These are phyloP conservation scores for Hylodesmum podocarpum DNA, from an alignment of 306 rosid species.

Conservation along the genomic window DNA sequence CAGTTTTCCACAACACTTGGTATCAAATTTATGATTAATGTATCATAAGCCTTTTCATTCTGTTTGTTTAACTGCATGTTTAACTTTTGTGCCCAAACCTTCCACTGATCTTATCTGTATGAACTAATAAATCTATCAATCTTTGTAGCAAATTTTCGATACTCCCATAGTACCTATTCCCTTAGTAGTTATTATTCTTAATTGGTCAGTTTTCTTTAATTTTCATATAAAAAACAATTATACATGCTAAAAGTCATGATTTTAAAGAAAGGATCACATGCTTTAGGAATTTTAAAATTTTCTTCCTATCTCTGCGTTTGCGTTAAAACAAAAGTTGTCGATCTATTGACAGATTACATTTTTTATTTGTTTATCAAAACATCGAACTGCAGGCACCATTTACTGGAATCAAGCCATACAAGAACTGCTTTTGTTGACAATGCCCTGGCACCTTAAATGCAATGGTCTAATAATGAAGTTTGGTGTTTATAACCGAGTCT, in stretches of 20 bases:
- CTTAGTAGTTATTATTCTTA: background rate
- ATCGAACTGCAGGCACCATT: constrained; percentile 34
- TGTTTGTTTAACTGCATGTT: background rate
- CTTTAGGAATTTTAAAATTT: background rate
- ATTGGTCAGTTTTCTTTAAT: background rate
- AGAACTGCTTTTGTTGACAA: constrained; percentile 24
- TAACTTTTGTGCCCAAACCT: background rate
- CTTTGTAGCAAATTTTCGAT: background rate
- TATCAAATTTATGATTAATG: background rate
- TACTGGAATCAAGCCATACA: constrained; percentile 20
- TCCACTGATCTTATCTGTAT: background rate
- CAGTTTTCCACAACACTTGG: background rate
- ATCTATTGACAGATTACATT: background rate
- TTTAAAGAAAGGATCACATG: background rate
- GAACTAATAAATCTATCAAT: background rate
- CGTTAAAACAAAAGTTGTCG: background rate
- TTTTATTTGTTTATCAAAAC: constrained; percentile 14
- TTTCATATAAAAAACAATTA: background rate
- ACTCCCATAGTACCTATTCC: background rate
- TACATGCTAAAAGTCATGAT: background rate
- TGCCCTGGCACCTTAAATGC: constrained; percentile 1
- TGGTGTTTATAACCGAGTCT: background rate
- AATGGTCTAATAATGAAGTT: constrained; percentile 20
- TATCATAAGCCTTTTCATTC: background rate
- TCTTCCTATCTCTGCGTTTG: background rate